These are phyloP conservation scores for Thermomyces lanuginosus DNA, from an alignment of 2,329 filamentous ascomycete genomes.

Conservation along the genomic window DNA sequence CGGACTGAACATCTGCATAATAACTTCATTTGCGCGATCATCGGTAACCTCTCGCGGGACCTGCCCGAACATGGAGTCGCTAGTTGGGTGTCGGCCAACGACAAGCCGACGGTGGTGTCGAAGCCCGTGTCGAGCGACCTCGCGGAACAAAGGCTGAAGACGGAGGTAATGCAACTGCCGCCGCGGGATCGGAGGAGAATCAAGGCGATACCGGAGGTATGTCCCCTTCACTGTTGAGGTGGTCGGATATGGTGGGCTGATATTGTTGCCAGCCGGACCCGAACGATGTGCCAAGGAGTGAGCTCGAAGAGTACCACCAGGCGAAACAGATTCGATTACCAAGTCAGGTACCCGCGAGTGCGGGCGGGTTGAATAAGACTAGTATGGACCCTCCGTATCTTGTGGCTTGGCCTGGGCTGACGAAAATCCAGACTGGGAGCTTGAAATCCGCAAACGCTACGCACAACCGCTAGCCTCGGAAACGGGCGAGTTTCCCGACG, in stretches of 20 bases:
- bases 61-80: constrained; percentile 46
- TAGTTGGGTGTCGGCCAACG: constrained; percentile 46
- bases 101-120: constrained; percentile 33
- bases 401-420: too few species aligned
- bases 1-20: constrained; percentile 45
- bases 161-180: constrained; percentile 47
- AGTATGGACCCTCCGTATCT: constrained; percentile 38
- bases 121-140: constrained; percentile 42
- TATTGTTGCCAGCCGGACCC: constrained; percentile 19
- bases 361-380: constrained; percentile 62
- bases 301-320: constrained; percentile 28
- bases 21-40: constrained; percentile 42
- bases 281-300: constrained; percentile 15
- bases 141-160: constrained; percentile 46
- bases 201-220: constrained; percentile 37
- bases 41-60: constrained; percentile 43
- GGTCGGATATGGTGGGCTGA: neutral
- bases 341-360: constrained; percentile 50
- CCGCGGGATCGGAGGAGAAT: constrained; percentile 43
- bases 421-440: constrained; percentile 42
- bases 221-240: constrained; percentile 4
- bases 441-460: constrained; percentile 50
- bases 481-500: constrained; percentile 46
- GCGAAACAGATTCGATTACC: constrained; percentile 35
- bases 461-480: constrained; percentile 44